Base-by-base conservation (phyloP, 2,329 filamentous ascomycete species). In the Eurotiales sp. region DNA sequence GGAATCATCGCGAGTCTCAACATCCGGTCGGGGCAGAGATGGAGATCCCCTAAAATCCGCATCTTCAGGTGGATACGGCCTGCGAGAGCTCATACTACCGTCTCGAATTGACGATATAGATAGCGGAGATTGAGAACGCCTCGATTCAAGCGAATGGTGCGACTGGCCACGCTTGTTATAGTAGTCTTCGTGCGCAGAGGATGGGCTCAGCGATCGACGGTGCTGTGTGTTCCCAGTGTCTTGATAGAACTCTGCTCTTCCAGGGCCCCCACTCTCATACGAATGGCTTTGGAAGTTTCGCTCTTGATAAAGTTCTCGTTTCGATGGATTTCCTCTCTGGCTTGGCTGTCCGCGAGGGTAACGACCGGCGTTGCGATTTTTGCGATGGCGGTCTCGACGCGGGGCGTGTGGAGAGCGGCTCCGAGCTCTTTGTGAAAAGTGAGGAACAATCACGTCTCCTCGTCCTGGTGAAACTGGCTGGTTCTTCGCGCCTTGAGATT, bases 361-460 rank as follows among this genome's bases (percentile, higher is more conserved):
- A 57, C 62, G 59, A 32, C 65, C 66, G 36, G 61, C 58, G 44
- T 62, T 63, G 21, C 57, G 56, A 30, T 46, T 43, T 49, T 53
- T 54, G 15, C 58, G 58, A 23, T 56, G 58, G 25, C 61, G 59
- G 29, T 62, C 62, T 43, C 61, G 61, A 21, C 56, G 63, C 49
- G 60, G 61, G 32, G 57, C 59, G 42, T 59, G 61, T 40, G 67
- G 69, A 25, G 72, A 73, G 50, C 69, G 68, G 56, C 66, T 73
- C 55, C 70, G 66, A 57, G 67, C 68, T 45, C 69, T 64, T 62
- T 72, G 71, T 27, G 59, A 59, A 50, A 65, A 60, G 25, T 61
- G 63, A 47, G 59, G 62, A 49, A 60, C 61, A 39, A 63, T 63
- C 45, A 62, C 65, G 27, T 65, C 59, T 52, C 66, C 65, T 55